Percentiles rank a stretch among this genome's conserved stretches.
Evolutionary conservation across 345 rosid genomes (phyloP).

Genomic region (Cardiospermum halicacabum): DNA sequence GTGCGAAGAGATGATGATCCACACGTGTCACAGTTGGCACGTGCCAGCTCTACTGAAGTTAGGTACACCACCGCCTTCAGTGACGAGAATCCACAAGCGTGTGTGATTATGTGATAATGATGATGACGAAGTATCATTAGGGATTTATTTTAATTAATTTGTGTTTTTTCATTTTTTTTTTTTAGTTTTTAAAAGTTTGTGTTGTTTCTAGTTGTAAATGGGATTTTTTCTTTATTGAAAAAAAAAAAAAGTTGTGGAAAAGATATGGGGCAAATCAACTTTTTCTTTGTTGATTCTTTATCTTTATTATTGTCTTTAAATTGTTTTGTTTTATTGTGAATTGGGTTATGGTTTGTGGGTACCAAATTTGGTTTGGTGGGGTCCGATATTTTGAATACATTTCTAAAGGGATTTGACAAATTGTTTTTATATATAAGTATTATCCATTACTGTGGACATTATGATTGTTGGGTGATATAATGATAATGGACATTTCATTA

Average conservation of each 20-base stretch:
- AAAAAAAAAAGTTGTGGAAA: neutral
- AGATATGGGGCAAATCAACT: neutral
- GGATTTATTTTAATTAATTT: neutral
- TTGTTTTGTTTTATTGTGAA: neutral
- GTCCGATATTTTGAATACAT: no score
- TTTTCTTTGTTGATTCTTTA: neutral
- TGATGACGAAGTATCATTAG: neutral
- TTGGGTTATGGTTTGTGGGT: neutral
- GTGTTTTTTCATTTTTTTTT: neutral
- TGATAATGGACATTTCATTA: no score
- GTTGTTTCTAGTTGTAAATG: neutral
- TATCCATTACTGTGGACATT: no score
- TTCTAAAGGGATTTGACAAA: no score
- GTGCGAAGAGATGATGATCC: slow-evolving; percentile 70
- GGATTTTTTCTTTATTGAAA: neutral
- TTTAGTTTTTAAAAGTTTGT: neutral
- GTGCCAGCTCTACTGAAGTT: slow-evolving; percentile 96
- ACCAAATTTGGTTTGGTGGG: neutral
- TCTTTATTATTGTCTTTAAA: neutral
- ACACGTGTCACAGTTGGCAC: slow-evolving; percentile 56
- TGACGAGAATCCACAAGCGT: slow-evolving; percentile 73
- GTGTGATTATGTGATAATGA: slow-evolving; percentile 59
- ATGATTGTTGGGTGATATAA: no score
- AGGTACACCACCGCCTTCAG: slow-evolving; percentile 95
- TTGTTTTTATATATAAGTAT: no score